These are phyloP conservation scores for Chrysanthemum makinoi DNA, from an alignment of 129 eudicot genomes.

Conservation along the genomic window DNA sequence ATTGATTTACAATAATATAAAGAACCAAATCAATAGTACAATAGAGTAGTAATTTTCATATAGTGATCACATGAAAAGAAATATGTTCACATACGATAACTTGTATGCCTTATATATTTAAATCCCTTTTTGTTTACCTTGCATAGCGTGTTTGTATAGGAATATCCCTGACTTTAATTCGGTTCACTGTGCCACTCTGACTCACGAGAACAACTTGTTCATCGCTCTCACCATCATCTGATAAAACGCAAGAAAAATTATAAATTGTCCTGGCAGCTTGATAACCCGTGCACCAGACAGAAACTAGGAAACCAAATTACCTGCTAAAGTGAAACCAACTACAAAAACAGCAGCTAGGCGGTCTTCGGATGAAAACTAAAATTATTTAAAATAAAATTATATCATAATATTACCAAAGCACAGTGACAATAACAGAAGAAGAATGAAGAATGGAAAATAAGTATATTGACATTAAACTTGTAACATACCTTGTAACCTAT, in stretches of 20 bases:
- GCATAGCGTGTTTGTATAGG: conserved; percentile 80
- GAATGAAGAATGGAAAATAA: not conserved
- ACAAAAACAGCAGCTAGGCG: conserved; percentile 87
- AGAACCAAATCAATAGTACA: not conserved
- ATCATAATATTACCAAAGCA: not conserved
- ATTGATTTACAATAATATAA: not conserved
- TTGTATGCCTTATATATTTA: not conserved
- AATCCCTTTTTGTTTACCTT: conserved; percentile 39
- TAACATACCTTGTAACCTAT: conserved; percentile 78
- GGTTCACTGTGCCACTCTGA: conserved; percentile 93
- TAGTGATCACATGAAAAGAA: not conserved
- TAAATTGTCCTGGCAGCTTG: not conserved
- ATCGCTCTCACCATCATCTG: conserved; percentile 97
- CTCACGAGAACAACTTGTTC: conserved; percentile 95
- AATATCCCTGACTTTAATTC: conserved; percentile 85
- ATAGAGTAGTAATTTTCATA: not conserved
- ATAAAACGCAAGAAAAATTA: not conserved
- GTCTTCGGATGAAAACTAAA: conserved; percentile 74
- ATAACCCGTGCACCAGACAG: not conserved
- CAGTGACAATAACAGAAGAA: not conserved
- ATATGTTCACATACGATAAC: not conserved
- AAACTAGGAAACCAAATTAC: conserved; percentile 35
- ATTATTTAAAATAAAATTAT: conserved; percentile 1
- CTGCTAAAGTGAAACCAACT: conserved; percentile 83
- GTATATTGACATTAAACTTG: not conserved